Percentiles rank a stretch among this genome's conserved stretches.
phyloP scores from a whole-genome alignment of 768 basidiomycete species.

The Suillus hirtellus region DNA sequence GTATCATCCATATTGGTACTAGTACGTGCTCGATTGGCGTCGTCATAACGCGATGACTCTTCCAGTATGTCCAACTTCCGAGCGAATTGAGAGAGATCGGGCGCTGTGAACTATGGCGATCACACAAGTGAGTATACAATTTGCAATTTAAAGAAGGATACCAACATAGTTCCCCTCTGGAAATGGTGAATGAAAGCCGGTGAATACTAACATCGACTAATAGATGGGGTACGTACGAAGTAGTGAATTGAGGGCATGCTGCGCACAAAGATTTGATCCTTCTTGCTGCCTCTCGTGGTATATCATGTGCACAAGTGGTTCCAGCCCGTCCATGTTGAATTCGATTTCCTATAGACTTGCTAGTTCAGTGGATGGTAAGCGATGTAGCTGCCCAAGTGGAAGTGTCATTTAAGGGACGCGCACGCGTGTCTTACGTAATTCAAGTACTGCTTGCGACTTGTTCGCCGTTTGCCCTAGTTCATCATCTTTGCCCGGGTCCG shows the following conservation, averaged over 20 bases:
- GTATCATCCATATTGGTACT: slow-evolving; percentile 93
- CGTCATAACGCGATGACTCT: slow-evolving; percentile 46
- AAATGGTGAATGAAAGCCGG: slow-evolving; percentile 13
- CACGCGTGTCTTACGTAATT: slow-evolving; percentile 35
- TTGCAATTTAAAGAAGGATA: slow-evolving; percentile 14
- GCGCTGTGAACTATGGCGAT: slow-evolving; percentile 64
- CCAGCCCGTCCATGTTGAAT: slow-evolving; percentile 56
- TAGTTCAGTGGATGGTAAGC: slow-evolving; percentile 5
- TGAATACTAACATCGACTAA: slow-evolving; percentile 37
- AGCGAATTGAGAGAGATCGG: slow-evolving; percentile 78
- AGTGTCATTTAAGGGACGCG: slow-evolving; percentile 20
- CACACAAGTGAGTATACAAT: slow-evolving; percentile 15
- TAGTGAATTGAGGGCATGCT: slow-evolving; percentile 81
- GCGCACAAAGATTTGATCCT: slow-evolving; percentile 85
- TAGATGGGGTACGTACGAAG: slow-evolving; percentile 50
- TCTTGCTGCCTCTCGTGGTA: slow-evolving; percentile 79
- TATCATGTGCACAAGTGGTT: slow-evolving; percentile 53
- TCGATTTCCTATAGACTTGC: slow-evolving; percentile 13
- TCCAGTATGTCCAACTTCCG: slow-evolving; percentile 68
- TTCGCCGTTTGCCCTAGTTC: not conserved
- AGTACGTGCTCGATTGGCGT: slow-evolving; percentile 40
- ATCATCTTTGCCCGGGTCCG: slow-evolving; percentile 6
- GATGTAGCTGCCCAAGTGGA: slow-evolving; percentile 18
- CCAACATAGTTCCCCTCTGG: slow-evolving; percentile 52
- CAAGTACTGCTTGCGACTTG: not conserved